Evolutionary conservation across 139 green algal genomes (phyloP), one percentile per base, ranked within the genome.

Genomic region (Ostreobium quekettii): DNA sequence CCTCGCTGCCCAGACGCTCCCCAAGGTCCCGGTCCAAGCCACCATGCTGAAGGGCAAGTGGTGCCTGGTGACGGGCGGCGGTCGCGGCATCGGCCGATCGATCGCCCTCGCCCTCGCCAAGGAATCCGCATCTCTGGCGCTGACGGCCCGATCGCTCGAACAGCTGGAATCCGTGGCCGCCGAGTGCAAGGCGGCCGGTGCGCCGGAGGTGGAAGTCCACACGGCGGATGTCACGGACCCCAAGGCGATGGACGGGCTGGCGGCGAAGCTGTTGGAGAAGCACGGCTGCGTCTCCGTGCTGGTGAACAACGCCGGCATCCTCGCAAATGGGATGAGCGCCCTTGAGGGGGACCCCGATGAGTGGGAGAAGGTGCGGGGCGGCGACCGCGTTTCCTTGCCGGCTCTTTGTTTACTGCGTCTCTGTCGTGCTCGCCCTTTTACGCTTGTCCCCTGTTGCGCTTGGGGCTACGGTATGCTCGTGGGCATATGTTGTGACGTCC

Each of bases 241-340:
- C 6, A 53, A 53, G 19, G 19, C 15, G 46, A 28, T 62, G 11
- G 53, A 62, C 31, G 33, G 33, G 8, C 38, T 75, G 11, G 67
- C 68, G 30, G 3, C 4, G 3, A 48, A 72, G 15, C 36, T 60
- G 26, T 26, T 75, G 30, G 37, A 48, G 5, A 63, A 38, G 64
- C 71, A 48, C 31, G 70, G 70, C 64, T 19, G 66, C 11, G 60
- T 75, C 15, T 31, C 70, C 26, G 70, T 75, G 30, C 39, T 75
- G 8, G 70, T 75, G 5, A 75, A 75, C 70, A 75, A 75, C 62
- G 70, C 70, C 8, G 70, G 70, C 32, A 75, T 78, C 66, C 42
- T 47, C 4, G 19, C 38, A 26, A 22, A 74, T 22, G 37, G 56
- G 28, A 36, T 71, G 36, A 62, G 26, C 19, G 46, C 68, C 63